Conservation (phyloP, 495 filamentous ascomycete genomes). For the Podospora australis region DNA sequence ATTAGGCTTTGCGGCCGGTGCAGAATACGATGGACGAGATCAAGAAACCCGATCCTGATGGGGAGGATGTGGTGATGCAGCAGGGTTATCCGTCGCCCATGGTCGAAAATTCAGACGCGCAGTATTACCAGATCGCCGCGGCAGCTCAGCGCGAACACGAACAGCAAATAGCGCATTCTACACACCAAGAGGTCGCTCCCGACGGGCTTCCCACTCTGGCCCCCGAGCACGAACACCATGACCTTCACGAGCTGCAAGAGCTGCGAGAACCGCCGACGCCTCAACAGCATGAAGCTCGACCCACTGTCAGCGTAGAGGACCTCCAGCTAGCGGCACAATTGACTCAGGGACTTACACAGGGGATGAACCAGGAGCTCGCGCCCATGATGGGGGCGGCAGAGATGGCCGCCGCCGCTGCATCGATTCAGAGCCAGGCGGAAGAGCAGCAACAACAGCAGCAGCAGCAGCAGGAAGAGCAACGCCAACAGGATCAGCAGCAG, state of each 20-base stretch:
- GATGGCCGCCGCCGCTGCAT: not conserved
- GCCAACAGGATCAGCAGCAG: constrained; percentile 8
- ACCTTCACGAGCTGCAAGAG: constrained; percentile 22
- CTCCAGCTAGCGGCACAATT: constrained; percentile 48
- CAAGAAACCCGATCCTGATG: constrained; percentile 10
- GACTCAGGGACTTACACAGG: constrained; percentile 33
- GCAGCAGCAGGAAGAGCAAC: constrained; percentile 8
- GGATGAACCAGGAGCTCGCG: constrained; percentile 38
- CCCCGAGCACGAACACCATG: constrained; percentile 16
- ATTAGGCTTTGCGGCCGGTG: too few species aligned
- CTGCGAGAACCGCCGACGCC: constrained; percentile 24
- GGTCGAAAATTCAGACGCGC: constrained; percentile 19
- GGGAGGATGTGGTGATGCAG: constrained; percentile 20
- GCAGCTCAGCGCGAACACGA: constrained; percentile 19
- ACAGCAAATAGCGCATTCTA: constrained; percentile 13
- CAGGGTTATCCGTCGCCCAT: constrained; percentile 25
- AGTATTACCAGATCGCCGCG: constrained; percentile 25
- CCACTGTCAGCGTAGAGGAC: constrained; percentile 38
- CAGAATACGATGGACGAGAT: constrained; percentile 20
- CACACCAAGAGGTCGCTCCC: constrained; percentile 12
- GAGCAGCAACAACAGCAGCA: constrained; percentile 14
- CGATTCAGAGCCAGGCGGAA: constrained; percentile 18
- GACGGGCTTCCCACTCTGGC: constrained; percentile 12
- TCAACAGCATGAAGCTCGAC: constrained; percentile 24
- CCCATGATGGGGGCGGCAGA: constrained; percentile 23